phyloP scores from a whole-genome alignment of 176 grass and related monocot species.

The Eleusine coracana region DNA sequence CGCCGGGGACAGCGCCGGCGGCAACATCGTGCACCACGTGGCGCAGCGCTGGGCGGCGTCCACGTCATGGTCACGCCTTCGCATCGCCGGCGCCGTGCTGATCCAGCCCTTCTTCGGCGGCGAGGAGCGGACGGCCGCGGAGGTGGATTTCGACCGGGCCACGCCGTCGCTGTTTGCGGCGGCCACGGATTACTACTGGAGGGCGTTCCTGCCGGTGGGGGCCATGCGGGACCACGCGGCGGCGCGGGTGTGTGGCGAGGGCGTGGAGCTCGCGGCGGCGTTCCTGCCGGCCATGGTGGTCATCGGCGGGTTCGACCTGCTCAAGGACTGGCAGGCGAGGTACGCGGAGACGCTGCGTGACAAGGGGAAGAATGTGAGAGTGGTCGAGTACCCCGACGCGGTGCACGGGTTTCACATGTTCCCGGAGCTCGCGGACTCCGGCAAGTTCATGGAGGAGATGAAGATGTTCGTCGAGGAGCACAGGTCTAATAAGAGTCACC shows the following conservation, averaged over 20 bases:
- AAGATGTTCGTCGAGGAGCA: conserved; percentile 46
- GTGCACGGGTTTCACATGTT: conserved; percentile 54
- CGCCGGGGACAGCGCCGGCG: conserved; percentile 81
- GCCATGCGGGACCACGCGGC: conserved; percentile 44
- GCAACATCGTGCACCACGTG: conserved; percentile 79
- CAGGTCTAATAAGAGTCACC: not conserved
- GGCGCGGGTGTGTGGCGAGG: conserved; percentile 9
- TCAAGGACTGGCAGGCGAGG: conserved; percentile 51
- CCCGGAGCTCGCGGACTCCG: conserved; percentile 36
- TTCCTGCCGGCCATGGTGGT: conserved; percentile 46
- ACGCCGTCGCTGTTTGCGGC: conserved; percentile 12
- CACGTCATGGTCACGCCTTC: not conserved
- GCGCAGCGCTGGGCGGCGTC: conserved; percentile 45
- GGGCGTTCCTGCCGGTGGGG: conserved; percentile 45
- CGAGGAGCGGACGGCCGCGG: conserved; percentile 48
- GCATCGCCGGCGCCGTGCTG: conserved; percentile 41
- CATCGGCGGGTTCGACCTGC: conserved; percentile 47
- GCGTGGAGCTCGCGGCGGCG: conserved; percentile 34
- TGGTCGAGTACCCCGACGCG: conserved; percentile 45
- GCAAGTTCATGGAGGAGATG: conserved; percentile 46
- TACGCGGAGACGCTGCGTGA: conserved; percentile 42
- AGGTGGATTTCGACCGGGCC: conserved; percentile 25
- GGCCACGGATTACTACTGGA: conserved; percentile 43
- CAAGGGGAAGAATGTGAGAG: conserved; percentile 23
- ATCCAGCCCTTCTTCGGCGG: conserved; percentile 74